Evolutionary conservation across 2,329 filamentous ascomycete genomes (phyloP).

Genomic region (Trichoderma sp.): DNA sequence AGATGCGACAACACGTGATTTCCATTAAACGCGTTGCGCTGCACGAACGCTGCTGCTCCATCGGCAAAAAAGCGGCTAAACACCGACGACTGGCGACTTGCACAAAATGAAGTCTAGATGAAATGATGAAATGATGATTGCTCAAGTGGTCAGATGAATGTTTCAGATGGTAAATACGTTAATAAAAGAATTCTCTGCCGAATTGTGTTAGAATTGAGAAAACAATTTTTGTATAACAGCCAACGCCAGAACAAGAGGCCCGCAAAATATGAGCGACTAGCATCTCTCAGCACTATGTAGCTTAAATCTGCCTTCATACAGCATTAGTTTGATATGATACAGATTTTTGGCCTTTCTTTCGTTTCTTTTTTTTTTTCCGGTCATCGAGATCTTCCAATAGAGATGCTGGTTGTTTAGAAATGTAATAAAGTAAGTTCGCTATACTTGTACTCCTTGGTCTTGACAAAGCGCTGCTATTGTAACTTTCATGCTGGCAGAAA

Average conservation of each 20-base stretch:
- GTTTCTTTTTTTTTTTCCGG: not conserved
- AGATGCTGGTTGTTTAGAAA: not conserved
- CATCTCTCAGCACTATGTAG: too few species aligned
- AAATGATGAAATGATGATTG: not conserved
- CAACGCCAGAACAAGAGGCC: not conserved
- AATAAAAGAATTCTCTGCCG: not conserved
- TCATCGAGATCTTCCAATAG: not conserved
- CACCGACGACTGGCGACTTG: not conserved
- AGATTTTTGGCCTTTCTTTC: too few species aligned
- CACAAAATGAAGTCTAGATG: not conserved
- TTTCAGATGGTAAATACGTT: not conserved
- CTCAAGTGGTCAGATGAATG: not conserved
- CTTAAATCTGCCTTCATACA: too few species aligned
- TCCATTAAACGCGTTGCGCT: slow-evolving; percentile 2
- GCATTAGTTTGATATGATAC: too few species aligned
- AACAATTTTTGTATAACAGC: not conserved
- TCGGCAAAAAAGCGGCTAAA: not conserved
- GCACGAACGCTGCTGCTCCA: not conserved
- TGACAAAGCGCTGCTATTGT: not conserved
- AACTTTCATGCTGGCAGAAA: not conserved
- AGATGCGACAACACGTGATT: slow-evolving; percentile 30
- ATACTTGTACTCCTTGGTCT: not conserved
- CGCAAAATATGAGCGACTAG: not conserved
- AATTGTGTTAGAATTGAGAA: not conserved
- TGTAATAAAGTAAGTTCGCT: not conserved